Conservation (phyloP, 495 filamentous ascomycete species). For the Cercophora newfieldiana region DNA sequence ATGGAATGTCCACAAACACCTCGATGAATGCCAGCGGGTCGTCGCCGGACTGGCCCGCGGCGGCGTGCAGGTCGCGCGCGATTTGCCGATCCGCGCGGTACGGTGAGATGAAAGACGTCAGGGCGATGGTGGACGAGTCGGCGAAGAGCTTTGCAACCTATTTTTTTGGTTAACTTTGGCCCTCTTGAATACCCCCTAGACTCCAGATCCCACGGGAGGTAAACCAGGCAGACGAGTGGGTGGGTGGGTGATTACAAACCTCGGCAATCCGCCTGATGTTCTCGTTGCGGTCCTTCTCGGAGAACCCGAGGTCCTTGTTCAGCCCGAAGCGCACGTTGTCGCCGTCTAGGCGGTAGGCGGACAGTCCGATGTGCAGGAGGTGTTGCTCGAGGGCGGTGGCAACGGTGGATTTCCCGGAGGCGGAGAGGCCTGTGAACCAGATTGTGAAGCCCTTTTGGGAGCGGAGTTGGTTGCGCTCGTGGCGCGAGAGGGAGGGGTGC, state of each 20-base stretch:
- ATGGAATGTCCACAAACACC: constrained; percentile 82
- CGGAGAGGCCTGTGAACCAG: constrained; percentile 96
- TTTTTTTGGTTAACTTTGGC: not conserved
- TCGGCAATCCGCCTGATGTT: constrained; percentile 96
- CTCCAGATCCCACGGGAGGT: too few species aligned
- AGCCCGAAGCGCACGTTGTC: constrained; percentile 98
- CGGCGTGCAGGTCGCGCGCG: constrained; percentile 75
- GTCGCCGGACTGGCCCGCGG: constrained; percentile 48
- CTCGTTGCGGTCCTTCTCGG: constrained; percentile 88
- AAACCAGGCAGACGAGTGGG: too few species aligned
- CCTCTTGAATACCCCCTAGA: too few species aligned
- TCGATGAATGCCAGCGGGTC: constrained; percentile 82
- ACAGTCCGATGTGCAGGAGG: constrained; percentile 76
- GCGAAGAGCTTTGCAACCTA: constrained; percentile 95
- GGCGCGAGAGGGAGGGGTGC: constrained; percentile 85
- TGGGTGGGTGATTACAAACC: constrained; percentile 39
- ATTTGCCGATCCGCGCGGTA: constrained; percentile 82
- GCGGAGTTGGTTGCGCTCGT: constrained; percentile 76
- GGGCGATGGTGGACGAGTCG: constrained; percentile 79
- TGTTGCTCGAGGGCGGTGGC: constrained; percentile 95
- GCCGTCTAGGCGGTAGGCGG: constrained; percentile 92
- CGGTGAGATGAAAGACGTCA: constrained; percentile 96
- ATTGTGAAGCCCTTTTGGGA: constrained; percentile 89
- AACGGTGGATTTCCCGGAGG: constrained; percentile 94
- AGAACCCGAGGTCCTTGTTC: constrained; percentile 96